Conservation (phyloP, 1,284 basidiomycete species). For the Fomitopsis pinicola region DNA sequence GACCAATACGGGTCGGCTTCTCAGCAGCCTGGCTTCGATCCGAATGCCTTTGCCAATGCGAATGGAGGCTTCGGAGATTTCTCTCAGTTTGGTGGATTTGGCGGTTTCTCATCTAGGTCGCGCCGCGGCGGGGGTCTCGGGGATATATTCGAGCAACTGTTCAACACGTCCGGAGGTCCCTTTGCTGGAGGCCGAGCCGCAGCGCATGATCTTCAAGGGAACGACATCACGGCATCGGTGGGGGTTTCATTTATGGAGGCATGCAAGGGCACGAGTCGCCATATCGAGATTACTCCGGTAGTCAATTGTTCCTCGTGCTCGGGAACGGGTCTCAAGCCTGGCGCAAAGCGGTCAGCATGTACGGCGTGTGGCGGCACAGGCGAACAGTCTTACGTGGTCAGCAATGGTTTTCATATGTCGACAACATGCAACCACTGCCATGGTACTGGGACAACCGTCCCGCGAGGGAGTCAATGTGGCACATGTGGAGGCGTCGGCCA, state of each 20-base stretch:
- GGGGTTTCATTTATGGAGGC: conserved; percentile 89
- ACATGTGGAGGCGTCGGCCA: conserved; percentile 87
- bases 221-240: conserved; percentile 81
- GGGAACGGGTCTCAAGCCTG: conserved; percentile 84
- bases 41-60: conserved; percentile 58
- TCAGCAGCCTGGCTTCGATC: conserved; percentile 91
- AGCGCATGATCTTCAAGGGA: conserved; percentile 62
- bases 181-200: conserved; percentile 48
- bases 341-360: conserved; percentile 84
- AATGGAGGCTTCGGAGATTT: conserved; percentile 57
- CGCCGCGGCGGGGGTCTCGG: conserved; percentile 29
- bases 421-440: conserved; percentile 85
- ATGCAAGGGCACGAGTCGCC: conserved; percentile 84
- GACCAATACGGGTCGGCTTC: conserved; percentile 96
- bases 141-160: conserved; percentile 88
- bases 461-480: conserved; percentile 76
- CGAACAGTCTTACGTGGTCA: conserved; percentile 86
- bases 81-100: conserved; percentile 60
- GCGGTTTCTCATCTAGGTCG: conserved; percentile 32
- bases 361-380: conserved; percentile 84
- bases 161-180: conserved; percentile 38
- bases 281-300: conserved; percentile 78
- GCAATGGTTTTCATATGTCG: conserved; percentile 97
- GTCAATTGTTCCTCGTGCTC: conserved; percentile 83
- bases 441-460: conserved; percentile 82